Evolutionary conservation across 169 alveolate species (phyloP), one percentile per base, ranked within the genome.

Genomic region (Babesia bovis): DNA sequence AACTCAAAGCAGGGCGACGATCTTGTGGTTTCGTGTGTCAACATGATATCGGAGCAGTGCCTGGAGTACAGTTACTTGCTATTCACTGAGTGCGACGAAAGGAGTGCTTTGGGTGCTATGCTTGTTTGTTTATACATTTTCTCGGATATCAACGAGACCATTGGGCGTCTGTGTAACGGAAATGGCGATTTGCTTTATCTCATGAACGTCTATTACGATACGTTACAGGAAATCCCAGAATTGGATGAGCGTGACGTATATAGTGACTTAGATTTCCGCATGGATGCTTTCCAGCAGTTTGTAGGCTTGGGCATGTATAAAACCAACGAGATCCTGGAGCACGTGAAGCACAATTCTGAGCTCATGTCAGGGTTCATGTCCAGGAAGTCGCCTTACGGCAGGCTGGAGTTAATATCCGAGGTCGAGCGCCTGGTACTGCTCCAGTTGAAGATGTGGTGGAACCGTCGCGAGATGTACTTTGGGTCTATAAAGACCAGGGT

Each of bases 391-490:
- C 70, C 66, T 26, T 41, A 32, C 12, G 40, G 49, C 21, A 44
- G 35, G 32, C 59, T 13, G 9, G 83, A 45, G 52, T 49, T 23
- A 17, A 3, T 26, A 9, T 51, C 23, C 12, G 57, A 68, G 49
- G 51, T 68, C 30, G 86, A 78, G 32, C 13, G 38, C 17, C 38
- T 78, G 12, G 58, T 44, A 9, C 35, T 78, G 10, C 86, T 67
- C 45, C 74, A 68, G 38, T 69, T 68, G 2, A 78, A 67, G 58
- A 69, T 52, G 28, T 78, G 86, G 86, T 78, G 86, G 86, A 23
- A 23, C n/a, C 30, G 17, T 19, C 66, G 86, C 28, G 81, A 78
- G 58, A 4, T 33, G 25, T 21, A 40, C 21, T 41, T 67, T 38
- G 45, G 57, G 23, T 36, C 35, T 32, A 68, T 78, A 50, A 78